Evolutionary conservation across 1,284 basidiomycete genomes (phyloP).

Genomic region (Kwoniella shivajii): DNA sequence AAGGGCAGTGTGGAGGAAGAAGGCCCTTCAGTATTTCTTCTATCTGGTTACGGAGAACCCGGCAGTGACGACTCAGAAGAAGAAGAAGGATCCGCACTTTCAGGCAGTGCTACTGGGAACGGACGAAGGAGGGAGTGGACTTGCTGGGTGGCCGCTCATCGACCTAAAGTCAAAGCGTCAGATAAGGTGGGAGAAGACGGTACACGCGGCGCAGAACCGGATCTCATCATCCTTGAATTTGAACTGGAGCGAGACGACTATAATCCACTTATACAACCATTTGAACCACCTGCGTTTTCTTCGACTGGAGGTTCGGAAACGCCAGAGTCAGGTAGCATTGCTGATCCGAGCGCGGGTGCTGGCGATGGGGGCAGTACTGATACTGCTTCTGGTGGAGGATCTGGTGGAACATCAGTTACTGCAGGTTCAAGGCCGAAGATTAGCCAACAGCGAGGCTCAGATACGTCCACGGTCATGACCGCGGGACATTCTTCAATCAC

Average conservation of each 20-base stretch:
- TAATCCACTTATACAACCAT: slow-evolving; percentile 70
- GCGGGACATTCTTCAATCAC: neutral
- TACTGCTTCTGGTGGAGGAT: slow-evolving; percentile 10
- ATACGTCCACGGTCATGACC: slow-evolving; percentile 8
- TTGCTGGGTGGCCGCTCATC: slow-evolving; percentile 81
- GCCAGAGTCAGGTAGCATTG: slow-evolving; percentile 35
- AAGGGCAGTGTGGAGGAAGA: slow-evolving; percentile 52
- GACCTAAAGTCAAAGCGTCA: slow-evolving; percentile 54
- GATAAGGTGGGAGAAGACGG: slow-evolving; percentile 37
- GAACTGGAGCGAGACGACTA: slow-evolving; percentile 73
- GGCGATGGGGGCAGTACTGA: slow-evolving; percentile 13
- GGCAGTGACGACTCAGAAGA: slow-evolving; percentile 55
- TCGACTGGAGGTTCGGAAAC: slow-evolving; percentile 24
- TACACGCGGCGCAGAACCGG: slow-evolving; percentile 28
- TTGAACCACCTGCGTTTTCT: slow-evolving; percentile 15
- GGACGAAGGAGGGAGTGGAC: slow-evolving; percentile 65
- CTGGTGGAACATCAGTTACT: slow-evolving; percentile 13
- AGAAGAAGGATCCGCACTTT: slow-evolving; percentile 36
- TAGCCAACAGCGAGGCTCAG: slow-evolving; percentile 1
- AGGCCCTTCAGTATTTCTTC: slow-evolving; percentile 69
- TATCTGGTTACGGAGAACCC: slow-evolving; percentile 71
- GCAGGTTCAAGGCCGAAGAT: slow-evolving; percentile 19
- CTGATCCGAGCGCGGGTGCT: slow-evolving; percentile 18
- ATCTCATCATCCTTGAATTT: slow-evolving; percentile 74
- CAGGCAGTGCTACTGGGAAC: slow-evolving; percentile 11